These are phyloP conservation scores for Zasmidium cellare DNA, from an alignment of 2,329 filamentous ascomycete species.

Conservation along the genomic window DNA sequence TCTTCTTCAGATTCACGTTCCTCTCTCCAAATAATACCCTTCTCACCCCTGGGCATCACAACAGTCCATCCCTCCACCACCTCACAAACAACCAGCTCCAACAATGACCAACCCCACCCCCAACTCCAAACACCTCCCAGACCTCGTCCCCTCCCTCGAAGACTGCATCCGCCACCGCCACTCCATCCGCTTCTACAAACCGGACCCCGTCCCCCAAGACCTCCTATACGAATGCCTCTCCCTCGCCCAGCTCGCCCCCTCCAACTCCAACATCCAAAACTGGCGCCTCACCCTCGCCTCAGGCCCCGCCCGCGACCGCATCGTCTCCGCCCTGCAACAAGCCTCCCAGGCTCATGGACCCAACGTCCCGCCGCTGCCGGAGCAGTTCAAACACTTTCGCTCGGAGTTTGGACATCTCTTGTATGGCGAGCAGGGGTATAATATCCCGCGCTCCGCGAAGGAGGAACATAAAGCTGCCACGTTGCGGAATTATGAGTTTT, in stretches of 20 bases:
- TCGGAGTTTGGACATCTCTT: slow-evolving; percentile 23
- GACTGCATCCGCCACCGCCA: slow-evolving; percentile 14
- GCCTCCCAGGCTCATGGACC: slow-evolving; percentile 14
- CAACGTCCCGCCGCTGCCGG: slow-evolving; percentile 19
- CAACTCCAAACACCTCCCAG: background rate
- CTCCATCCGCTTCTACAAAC: slow-evolving; percentile 15
- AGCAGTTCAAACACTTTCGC: slow-evolving; percentile 22
- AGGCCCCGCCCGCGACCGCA: slow-evolving; percentile 18
- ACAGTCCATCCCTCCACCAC: no score
- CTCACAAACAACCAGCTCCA: background rate
- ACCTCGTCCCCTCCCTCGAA: background rate
- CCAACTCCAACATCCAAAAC: slow-evolving; percentile 24
- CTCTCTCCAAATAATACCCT: no score
- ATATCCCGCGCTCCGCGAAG: slow-evolving; percentile 17
- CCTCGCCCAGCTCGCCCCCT: slow-evolving; percentile 21
- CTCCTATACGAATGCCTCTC: slow-evolving; percentile 13
- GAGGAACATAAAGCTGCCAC: slow-evolving; percentile 11
- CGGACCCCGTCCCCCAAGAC: slow-evolving; percentile 9
- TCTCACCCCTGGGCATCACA: no score
- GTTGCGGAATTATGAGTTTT: slow-evolving; percentile 26
- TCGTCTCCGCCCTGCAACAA: slow-evolving; percentile 13
- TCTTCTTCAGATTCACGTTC: no score
- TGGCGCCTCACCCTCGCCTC: slow-evolving; percentile 20
- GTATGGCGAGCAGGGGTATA: slow-evolving; percentile 27
- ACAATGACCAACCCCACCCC: background rate